Base-by-base conservation (phyloP, 257 asterid genomes). In the Jasminum sambac region DNA sequence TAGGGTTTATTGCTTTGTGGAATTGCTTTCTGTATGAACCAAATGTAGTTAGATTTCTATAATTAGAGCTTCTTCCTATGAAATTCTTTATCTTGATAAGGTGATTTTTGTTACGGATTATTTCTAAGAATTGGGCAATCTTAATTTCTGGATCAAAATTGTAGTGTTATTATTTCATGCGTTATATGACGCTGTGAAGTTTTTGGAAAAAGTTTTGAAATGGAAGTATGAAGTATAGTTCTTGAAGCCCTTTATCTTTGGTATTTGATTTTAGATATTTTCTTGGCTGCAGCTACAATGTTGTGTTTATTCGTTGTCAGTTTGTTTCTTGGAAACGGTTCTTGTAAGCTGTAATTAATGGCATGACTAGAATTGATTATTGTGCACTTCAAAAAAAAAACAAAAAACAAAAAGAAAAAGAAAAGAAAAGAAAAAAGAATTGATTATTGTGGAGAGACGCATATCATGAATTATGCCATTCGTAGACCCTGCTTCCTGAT, bases 51-150 rank as follows among this genome's bases (percentile, higher is more conserved):
- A 25, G 25, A 41, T 43, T 50, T 44, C 63, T 63, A 66, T 70
- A 41, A 14, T 23, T 23, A 23, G 34, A 55, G 62, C 62, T 55
- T 55, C 62, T 23, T 26, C 21, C 36, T 55, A n/a, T 23, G 62
- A 55, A 55, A 9, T 19, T 55, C 36, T 55, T 23, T 52, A 52
- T 8, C 61, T 9, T 23, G 36, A 8, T 55, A 23, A 21, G 23
- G n/a, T 8, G 34, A 8, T 50, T 17, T 39, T 48, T 61, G 37
- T 71, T 60, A 48, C 59, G 59, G 12, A 44, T 74, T 75, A 30
- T 5, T 11, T 17, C 21, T 58, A 63, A 13, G 7, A 26, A 38
- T 66, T 19, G 34, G 41, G 8, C 1, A 23, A 48, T 55, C 41
- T 25, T 42, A 19, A 55, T 55, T 23, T 55, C 62, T 55, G 62